phyloP scores from a whole-genome alignment of 495 filamentous ascomycete genomes.

The Cetradonia linearis region DNA sequence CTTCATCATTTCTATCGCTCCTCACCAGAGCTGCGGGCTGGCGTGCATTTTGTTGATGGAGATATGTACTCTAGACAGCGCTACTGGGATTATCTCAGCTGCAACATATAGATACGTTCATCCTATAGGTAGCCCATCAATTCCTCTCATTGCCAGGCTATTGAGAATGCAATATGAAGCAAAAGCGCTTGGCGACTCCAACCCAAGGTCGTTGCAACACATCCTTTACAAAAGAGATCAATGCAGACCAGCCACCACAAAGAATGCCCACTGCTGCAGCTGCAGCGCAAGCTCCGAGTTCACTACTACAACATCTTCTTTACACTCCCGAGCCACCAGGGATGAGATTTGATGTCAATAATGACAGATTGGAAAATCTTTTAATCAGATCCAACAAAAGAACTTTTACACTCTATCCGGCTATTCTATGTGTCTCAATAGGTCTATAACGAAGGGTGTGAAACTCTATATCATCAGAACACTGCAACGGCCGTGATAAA shows the following conservation, averaged over 20 bases:
- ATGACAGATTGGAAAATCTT: background rate
- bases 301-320: background rate
- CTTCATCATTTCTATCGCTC: too few relatives aligned
- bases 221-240: background rate
- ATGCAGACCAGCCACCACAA: background rate
- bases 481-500: background rate
- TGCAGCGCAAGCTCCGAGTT: background rate
- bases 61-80: background rate
- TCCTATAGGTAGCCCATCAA: background rate
- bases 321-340: background rate
- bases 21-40: too few relatives aligned
- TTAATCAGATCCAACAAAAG: background rate
- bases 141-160: background rate
- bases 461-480: background rate
- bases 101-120: background rate
- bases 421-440: background rate
- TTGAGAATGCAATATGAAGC: background rate
- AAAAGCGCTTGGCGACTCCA: background rate
- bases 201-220: background rate
- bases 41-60: too few relatives aligned
- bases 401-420: background rate
- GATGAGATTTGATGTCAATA: background rate
- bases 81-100: background rate
- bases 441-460: background rate
- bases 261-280: background rate